Percentiles rank a stretch among this genome's conserved stretches.
These are phyloP conservation scores for Aureobasidium sp. DNA, from an alignment of 2,329 filamentous ascomycete genomes.

Conservation along the genomic window DNA sequence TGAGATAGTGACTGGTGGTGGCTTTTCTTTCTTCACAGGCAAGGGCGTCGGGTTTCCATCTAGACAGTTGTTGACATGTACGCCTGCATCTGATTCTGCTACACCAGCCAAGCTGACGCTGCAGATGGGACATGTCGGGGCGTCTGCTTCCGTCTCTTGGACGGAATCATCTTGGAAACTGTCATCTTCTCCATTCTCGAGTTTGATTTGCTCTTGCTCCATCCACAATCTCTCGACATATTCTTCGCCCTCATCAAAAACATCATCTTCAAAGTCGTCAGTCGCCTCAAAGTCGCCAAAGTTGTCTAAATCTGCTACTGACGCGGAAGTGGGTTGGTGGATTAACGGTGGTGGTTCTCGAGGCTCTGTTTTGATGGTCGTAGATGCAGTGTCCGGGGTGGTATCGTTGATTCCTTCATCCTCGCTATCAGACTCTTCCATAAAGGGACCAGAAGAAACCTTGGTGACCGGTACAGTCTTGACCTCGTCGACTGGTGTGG, in stretches of 20 bases:
- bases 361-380: background rate
- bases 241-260: constrained; percentile 46
- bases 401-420: constrained; percentile 25
- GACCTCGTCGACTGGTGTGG: background rate
- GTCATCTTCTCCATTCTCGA: constrained; percentile 39
- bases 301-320: constrained; percentile 33
- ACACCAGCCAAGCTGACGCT: constrained; percentile 51
- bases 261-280: constrained; percentile 53
- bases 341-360: background rate
- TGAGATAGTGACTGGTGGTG: constrained; percentile 20
- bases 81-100: constrained; percentile 56
- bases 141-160: constrained; percentile 14
- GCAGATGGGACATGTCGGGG: constrained; percentile 67
- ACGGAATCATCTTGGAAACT: background rate
- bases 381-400: background rate
- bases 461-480: background rate
- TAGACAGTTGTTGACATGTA: constrained; percentile 88
- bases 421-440: constrained; percentile 62
- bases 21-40: constrained; percentile 23
- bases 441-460: constrained; percentile 49
- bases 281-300: constrained; percentile 43
- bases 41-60: constrained; percentile 67
- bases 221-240: constrained; percentile 54
- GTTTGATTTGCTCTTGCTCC: constrained; percentile 53
- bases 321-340: constrained; percentile 4